phyloP scores from a whole-genome alignment of 441 rosid genomes.

The Gossypium gossypioides region DNA sequence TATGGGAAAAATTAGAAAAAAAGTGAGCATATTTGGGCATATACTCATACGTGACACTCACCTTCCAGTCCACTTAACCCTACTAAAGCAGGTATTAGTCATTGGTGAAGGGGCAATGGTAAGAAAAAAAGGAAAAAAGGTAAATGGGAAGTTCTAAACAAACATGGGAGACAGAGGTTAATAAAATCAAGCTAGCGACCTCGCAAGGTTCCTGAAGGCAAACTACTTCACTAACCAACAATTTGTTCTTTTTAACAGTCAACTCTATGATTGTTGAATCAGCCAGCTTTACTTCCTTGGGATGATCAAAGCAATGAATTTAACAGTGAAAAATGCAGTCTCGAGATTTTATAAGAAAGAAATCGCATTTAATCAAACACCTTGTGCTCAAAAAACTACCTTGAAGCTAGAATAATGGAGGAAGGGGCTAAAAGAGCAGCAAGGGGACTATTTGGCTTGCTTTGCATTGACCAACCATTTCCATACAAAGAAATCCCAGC shows the following conservation, averaged over 20 bases:
- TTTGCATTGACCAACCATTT: conserved; percentile 27
- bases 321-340: not conserved
- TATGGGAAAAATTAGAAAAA: too few relatives aligned
- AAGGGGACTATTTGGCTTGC: conserved; percentile 21
- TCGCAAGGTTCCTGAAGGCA: not conserved
- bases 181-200: too few relatives aligned
- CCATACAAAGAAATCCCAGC: conserved; percentile 25
- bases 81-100: too few relatives aligned
- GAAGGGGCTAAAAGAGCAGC: conserved; percentile 30
- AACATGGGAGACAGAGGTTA: too few relatives aligned
- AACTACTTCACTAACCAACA: not conserved
- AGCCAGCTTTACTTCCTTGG: not conserved
- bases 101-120: too few relatives aligned
- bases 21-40: too few relatives aligned
- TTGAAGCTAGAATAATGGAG: conserved; percentile 23
- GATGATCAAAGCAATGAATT: not conserved
- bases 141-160: too few relatives aligned
- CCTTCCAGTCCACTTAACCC: too few relatives aligned
- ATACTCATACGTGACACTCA: too few relatives aligned
- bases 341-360: not conserved
- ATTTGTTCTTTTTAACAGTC: not conserved
- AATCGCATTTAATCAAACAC: not conserved
- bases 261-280: not conserved
- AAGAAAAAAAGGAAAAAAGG: too few relatives aligned
- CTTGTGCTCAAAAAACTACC: conserved; percentile 31